Base-by-base conservation (phyloP, 1,284 basidiomycete species). In the Laetiporus sulphureus region DNA sequence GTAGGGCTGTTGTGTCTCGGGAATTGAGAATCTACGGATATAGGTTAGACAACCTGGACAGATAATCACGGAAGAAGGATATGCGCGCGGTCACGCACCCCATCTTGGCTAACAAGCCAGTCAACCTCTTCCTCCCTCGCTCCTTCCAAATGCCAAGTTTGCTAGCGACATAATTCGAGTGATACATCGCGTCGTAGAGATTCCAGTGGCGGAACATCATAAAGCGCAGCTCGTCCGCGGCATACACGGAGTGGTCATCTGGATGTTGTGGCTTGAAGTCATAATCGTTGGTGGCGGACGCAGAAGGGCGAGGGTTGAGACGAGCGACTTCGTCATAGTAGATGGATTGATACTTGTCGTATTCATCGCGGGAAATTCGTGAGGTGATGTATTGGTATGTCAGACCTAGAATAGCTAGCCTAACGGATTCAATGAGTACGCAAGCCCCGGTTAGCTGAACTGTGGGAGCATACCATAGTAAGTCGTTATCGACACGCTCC, bases 141-240 rank as follows among this genome's bases (percentile, higher is more conserved):
- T 99, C 95, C 56, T 89, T 89, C 96, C 96, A 99, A 38, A 97
- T 88, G 2, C 92, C 92, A 50, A 99, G 74, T 62, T 94, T 93
- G 32, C 87, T 84, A 1, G 94, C 95, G 12, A 99, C 86, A 57
- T 99, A 99, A 49, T 87, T 86, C 1, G 93, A 96, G 61, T 99
- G 95, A 58, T 88, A 86, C 95, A 99, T 99, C 10, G 92, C 82
- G 57, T 97, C 93, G 59, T 98, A 98, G 31, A 99, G 64, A 36
- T 85, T 96, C 96, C 96, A 99, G 65, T 99, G 96, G 40, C 95
- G 76, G 62, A 96, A 95, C 36, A 99, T 73, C 63, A 86, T 92
- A 62, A 99, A 99, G 10, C 96, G 75, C 40, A 96, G 69, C 60
- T 98, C 93, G 38, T 93, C 90, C 24, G 79, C 82, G 27, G 79